Conservation (phyloP, 148 eudicot genomes). For the Rhododendron ferrugineum region DNA sequence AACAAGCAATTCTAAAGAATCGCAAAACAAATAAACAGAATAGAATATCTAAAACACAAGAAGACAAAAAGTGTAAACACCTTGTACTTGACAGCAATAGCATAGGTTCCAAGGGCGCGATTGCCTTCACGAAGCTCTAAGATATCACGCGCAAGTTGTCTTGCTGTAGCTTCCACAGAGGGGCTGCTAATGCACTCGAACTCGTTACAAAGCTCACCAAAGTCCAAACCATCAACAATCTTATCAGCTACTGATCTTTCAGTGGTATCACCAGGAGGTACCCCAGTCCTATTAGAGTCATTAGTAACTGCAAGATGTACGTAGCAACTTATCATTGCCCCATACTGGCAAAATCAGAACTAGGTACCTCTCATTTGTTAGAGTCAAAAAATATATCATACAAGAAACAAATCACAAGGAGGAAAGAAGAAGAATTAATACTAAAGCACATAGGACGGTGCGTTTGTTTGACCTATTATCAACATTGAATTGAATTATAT, state of each 20-base stretch:
- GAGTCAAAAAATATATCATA: background rate
- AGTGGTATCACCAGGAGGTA: constrained; percentile 19
- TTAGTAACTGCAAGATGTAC: constrained; percentile 43
- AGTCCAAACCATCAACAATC: constrained; percentile 76
- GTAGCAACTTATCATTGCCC: background rate
- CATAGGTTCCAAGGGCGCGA: constrained; percentile 85
- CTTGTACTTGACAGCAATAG: constrained; percentile 80
- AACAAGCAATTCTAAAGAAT: background rate
- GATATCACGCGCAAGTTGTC: constrained; percentile 94
- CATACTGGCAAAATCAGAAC: background rate
- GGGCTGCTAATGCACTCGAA: constrained; percentile 98
- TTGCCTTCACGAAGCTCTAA: constrained; percentile 80
- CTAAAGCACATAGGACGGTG: background rate
- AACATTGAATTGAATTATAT: background rate
- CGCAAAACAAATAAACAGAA: background rate
- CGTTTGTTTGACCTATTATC: background rate
- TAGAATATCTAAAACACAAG: background rate
- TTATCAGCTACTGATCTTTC: constrained; percentile 57
- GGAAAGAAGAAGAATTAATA: background rate
- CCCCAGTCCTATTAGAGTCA: constrained; percentile 44
- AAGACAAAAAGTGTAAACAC: constrained; percentile 18
- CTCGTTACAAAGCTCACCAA: constrained; percentile 87
- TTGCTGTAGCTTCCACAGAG: constrained; percentile 81
- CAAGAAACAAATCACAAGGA: background rate
- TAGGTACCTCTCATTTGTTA: background rate